phyloP scores from a whole-genome alignment of 495 filamentous ascomycete genomes.

The Penicillium subrubescens region DNA sequence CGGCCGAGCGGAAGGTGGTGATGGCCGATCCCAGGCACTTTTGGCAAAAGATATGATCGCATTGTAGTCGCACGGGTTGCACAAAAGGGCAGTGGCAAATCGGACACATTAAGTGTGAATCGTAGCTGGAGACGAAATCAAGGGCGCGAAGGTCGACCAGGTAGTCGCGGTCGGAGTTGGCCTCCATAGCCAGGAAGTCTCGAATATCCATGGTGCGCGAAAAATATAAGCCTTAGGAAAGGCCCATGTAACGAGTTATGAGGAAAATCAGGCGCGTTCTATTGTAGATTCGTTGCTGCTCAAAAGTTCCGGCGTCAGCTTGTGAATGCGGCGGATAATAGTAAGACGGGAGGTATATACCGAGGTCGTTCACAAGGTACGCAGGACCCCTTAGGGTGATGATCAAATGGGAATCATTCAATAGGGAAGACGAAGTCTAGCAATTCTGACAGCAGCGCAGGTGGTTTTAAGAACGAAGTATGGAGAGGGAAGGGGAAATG shows the following conservation, averaged over 20 bases:
- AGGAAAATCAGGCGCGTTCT: not conserved
- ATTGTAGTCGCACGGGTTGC: constrained; percentile 69
- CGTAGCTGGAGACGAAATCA: constrained; percentile 68
- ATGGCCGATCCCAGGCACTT: constrained; percentile 67
- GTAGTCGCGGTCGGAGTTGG: constrained; percentile 31
- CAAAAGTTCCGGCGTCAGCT: constrained; percentile 13
- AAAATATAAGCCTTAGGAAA: not conserved
- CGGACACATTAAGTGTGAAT: constrained; percentile 79
- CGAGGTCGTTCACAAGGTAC: constrained; percentile 22
- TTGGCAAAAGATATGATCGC: constrained; percentile 77
- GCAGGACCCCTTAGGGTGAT: constrained; percentile 26
- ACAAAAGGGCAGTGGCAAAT: constrained; percentile 80
- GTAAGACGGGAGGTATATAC: constrained; percentile 21
- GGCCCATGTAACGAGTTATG: not conserved
- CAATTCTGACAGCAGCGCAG: not conserved
- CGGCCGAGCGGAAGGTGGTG: constrained; percentile 42
- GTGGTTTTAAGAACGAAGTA: not conserved
- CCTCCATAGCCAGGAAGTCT: constrained; percentile 40
- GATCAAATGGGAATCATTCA: not conserved
- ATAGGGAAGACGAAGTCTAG: not conserved
- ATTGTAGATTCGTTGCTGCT: constrained; percentile 4
- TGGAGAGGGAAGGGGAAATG: constrained; percentile 10
- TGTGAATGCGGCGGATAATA: constrained; percentile 18
- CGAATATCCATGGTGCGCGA: constrained; percentile 35
- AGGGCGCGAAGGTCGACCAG: constrained; percentile 67